Conservation (phyloP, 192 early-diverging fungal species). For the Polychytrium aggregatum region DNA sequence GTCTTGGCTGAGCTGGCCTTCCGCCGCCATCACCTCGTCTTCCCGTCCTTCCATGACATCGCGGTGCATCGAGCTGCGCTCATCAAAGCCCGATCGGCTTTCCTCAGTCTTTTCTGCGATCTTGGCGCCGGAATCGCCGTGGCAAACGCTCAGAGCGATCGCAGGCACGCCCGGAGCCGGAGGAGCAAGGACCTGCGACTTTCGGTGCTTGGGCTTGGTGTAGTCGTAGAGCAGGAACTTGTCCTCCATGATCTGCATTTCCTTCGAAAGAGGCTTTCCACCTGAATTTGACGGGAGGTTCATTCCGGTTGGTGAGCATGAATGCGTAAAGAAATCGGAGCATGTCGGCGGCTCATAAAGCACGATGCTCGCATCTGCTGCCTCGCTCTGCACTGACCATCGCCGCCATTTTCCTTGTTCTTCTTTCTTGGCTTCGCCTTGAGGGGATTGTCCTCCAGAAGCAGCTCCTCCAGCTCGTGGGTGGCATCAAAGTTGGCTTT, state of each 20-base stretch:
- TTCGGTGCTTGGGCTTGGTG: constrained; percentile 30
- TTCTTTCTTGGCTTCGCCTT: constrained; percentile 61
- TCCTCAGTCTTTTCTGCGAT: background rate
- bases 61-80: constrained; percentile 1
- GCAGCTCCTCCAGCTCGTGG: constrained; percentile 88
- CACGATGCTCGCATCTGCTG: constrained; percentile 4
- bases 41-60: constrained; percentile 22
- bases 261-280: constrained; percentile 38
- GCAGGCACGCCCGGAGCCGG: background rate
- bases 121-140: background rate
- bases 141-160: background rate
- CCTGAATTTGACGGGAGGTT: constrained; percentile 14
- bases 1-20: no score
- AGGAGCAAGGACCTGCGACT: background rate
- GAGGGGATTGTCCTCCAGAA: constrained; percentile 94
- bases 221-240: constrained; percentile 67
- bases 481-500: constrained; percentile 91
- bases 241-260: constrained; percentile 69
- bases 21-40: constrained; percentile 13
- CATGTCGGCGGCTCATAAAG: background rate
- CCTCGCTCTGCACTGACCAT: constrained; percentile 16
- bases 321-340: constrained; percentile 1
- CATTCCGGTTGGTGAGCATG: background rate
- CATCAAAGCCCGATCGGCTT: background rate
- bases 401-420: constrained; percentile 23